Evolutionary conservation across 2,329 filamentous ascomycete species (phyloP).

Genomic region (Purpureocillium takamizusanense): DNA sequence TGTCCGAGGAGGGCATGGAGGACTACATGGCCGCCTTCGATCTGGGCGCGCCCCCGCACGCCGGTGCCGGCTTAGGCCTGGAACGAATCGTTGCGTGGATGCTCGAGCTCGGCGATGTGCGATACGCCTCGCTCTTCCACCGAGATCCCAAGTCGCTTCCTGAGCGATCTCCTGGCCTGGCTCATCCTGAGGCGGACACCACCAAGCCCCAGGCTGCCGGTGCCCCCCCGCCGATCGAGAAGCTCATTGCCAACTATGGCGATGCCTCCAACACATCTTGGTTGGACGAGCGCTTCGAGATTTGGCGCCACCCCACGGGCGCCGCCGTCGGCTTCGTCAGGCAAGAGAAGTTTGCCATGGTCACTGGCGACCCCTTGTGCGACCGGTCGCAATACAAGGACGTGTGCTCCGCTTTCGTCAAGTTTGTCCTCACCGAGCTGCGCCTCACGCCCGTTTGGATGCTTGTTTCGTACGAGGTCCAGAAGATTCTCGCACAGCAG

Average conservation of each 20-base stretch:
- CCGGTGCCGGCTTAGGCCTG: slow-evolving; percentile 80
- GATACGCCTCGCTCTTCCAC: slow-evolving; percentile 78
- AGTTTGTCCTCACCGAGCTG: slow-evolving; percentile 61
- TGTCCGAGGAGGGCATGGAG: slow-evolving; percentile 75
- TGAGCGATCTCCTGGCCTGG: slow-evolving; percentile 54
- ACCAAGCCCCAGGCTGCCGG: slow-evolving; percentile 35
- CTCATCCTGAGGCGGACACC: slow-evolving; percentile 82
- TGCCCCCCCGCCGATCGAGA: slow-evolving; percentile 65
- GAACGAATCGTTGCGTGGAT: slow-evolving; percentile 84
- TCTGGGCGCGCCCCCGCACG: slow-evolving; percentile 81
- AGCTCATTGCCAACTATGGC: slow-evolving; percentile 90
- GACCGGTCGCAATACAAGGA: slow-evolving; percentile 66
- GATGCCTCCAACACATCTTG: slow-evolving; percentile 91
- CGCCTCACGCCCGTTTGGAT: slow-evolving; percentile 79
- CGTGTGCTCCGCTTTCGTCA: slow-evolving; percentile 65
- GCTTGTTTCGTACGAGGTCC: slow-evolving; percentile 68
- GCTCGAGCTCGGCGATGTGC: slow-evolving; percentile 79
- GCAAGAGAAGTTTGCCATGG: slow-evolving; percentile 68
- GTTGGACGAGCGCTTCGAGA: slow-evolving; percentile 79
- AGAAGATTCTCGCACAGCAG: slow-evolving; percentile 70
- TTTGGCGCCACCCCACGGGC: slow-evolving; percentile 80
- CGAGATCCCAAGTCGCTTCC: slow-evolving; percentile 85
- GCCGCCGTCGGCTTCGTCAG: slow-evolving; percentile 79
- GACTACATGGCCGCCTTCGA: slow-evolving; percentile 87
- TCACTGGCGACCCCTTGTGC: slow-evolving; percentile 81